Evolutionary conservation across 257 asterid species (phyloP), one percentile per base, ranked within the genome.

Genomic region (Nicotiana tabacum): DNA sequence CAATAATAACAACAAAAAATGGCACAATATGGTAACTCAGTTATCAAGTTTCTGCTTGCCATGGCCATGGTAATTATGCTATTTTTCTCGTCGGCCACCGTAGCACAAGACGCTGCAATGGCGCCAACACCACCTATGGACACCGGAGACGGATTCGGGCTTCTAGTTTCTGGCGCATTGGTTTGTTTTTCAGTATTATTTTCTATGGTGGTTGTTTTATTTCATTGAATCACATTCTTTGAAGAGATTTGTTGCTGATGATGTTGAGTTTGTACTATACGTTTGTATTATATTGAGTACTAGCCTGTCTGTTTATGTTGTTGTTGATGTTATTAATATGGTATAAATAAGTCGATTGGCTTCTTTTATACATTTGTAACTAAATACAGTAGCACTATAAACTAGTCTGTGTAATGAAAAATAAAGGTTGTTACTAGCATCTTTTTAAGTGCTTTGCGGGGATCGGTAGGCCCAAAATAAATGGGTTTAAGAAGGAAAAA

Each of bases 101-200:
- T 27, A 35, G 80, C 64, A 13, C 80, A 74, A 51, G 80, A 74
- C 4, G 8, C 7, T 0, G 80, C 80, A 1, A n/a, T 51, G 80
- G 29, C 80, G 29, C 80, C 80, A 51, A 51, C 80, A 27, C 80
- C 80, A 0, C 80, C 80, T 27, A 74, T 74, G 80, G 80, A 74
- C 53, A 74, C 62, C 2, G 80, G 80, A 10, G 32, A 74, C 0
- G 80, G 80, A 51, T 74, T 51, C 17, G 46, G 46, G 46, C 15
- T 48, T 9, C 64, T 27, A 11, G 64, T 51, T 51, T 27, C 80
- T 15, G 27, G 8, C 8, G 9, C 46, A 74, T 48, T 74, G 80
- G 80, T 74, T 74, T 74, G 80, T 15, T 74, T 51, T 27, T 48
- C 62, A 13, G 4, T 74, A 1, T 5, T 48, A 7, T 24, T 24